Evolutionary conservation across 2,329 filamentous ascomycete genomes (phyloP), one percentile per base, ranked within the genome.

Genomic region (Bipolaris gigantea): DNA sequence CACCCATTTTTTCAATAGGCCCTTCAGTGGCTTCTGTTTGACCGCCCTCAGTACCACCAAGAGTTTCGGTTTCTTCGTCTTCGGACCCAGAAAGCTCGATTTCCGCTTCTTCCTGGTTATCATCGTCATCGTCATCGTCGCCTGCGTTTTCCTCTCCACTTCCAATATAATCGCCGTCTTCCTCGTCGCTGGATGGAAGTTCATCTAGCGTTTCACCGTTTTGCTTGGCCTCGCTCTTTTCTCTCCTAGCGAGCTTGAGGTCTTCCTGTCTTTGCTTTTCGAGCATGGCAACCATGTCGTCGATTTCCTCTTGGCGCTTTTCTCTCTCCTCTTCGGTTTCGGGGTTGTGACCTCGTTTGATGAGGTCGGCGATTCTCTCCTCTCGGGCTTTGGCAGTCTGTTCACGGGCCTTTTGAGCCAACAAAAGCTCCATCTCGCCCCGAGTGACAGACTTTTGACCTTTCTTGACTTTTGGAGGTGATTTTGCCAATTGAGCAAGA

Each of bases 311-410:
- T 73, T 91, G 85, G 70, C 96, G 89, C 32, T 85, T 84, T 68
- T 92, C 89, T 18, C 90, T 85, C 72, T 99, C 92, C 73, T 97
- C 93, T 2, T 87, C 85, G 0, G 90, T 96, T 72, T 92, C 88
- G 16, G 97, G 80, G 21, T 88, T 79, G 23, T 97, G 82, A 7
- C 94, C 94, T 73, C 89, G 91, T 10, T 88, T 87, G 66, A 84
- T 86, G 36, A 99, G 81, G 62, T 87, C 82, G 51, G 90, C 85
- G 18, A 97, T 82, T 50, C 88, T 88, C 62, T 90, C 87, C 55
- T 90, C 85, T 48, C 90, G 86, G 71, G 94, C 91, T 38, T 83
- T 75, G 56, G 85, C 85, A 40, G 92, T 92, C 74, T 99, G 94
- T 56, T 88, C 82, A 40, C 90, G 85, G 5, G 91, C 92, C 56